A percentile compares a stretch with the other conserved stretches of the same genome.
Evolutionary conservation across 441 rosid species (phyloP).

Genomic region (Theobroma grandiflorum): DNA sequence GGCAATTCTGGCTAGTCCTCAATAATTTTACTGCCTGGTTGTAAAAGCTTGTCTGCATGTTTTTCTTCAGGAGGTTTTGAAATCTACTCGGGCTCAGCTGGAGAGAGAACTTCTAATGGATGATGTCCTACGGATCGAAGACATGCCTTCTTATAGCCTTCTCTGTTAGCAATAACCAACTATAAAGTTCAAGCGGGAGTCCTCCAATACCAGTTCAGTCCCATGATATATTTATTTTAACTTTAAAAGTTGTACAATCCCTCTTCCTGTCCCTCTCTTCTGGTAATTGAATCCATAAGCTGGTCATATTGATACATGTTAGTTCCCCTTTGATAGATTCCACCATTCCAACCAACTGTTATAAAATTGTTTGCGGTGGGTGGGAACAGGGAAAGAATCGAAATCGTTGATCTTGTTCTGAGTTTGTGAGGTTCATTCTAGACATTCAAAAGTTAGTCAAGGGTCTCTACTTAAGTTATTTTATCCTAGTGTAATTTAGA

Average conservation of each 20-base stretch:
- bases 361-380: neutral
- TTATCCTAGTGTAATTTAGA: neutral
- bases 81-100: slow-evolving; percentile 74
- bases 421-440: slow-evolving; percentile 16
- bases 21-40: neutral
- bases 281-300: slow-evolving; percentile 17
- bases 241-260: neutral
- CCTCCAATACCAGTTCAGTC: neutral
- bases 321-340: slow-evolving; percentile 15
- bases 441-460: neutral
- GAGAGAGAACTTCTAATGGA: slow-evolving; percentile 92
- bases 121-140: slow-evolving; percentile 78
- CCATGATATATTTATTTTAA: neutral
- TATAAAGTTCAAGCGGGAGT: neutral
- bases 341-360: neutral
- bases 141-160: slow-evolving; percentile 89
- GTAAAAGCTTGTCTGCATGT: neutral
- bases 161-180: slow-evolving; percentile 49
- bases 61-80: slow-evolving; percentile 68
- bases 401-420: neutral
- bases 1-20: neutral
- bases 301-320: neutral
- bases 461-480: neutral
- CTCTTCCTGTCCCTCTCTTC: neutral
- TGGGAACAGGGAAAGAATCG: slow-evolving; percentile 1